These are phyloP conservation scores for Paracorniculantispora psalliotae DNA, from an alignment of 2,329 filamentous ascomycete genomes.

Conservation along the genomic window DNA sequence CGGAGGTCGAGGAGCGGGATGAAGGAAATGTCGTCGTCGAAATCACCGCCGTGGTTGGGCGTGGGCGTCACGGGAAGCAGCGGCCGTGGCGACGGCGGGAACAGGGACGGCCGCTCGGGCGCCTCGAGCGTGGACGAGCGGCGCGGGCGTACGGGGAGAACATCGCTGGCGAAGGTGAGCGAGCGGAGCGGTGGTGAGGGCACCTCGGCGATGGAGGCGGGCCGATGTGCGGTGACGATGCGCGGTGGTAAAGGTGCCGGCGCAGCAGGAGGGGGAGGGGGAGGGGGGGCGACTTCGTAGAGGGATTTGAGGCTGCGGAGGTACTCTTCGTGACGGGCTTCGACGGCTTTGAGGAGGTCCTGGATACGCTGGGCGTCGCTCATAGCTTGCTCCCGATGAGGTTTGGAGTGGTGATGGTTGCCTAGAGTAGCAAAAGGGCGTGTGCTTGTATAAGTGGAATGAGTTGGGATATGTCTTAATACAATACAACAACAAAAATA, in stretches of 20 bases:
- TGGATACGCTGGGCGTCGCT: slow-evolving; percentile 25
- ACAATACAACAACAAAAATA: background rate
- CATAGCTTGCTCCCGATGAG: background rate
- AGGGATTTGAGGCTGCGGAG: slow-evolving; percentile 26
- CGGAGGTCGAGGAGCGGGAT: slow-evolving; percentile 26
- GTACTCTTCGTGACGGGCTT: slow-evolving; percentile 31
- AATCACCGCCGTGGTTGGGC: slow-evolving; percentile 17
- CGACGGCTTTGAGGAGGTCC: slow-evolving; percentile 29
- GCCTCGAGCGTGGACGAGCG: slow-evolving; percentile 28
- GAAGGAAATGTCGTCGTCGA: slow-evolving; percentile 28
- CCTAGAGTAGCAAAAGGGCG: background rate
- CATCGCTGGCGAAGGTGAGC: slow-evolving; percentile 18
- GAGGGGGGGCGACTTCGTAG: slow-evolving; percentile 22
- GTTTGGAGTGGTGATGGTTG: background rate
- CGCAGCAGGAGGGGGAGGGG: background rate
- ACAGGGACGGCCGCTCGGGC: slow-evolving; percentile 21
- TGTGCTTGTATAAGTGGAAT: background rate
- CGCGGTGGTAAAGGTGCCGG: background rate
- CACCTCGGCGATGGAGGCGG: slow-evolving; percentile 12
- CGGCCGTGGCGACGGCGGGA: slow-evolving; percentile 19
- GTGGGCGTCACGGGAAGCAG: slow-evolving; percentile 20
- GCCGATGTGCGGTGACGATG: slow-evolving; percentile 6
- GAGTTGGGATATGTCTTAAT: background rate
- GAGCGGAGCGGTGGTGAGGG: slow-evolving; percentile 25
- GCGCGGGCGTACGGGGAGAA: slow-evolving; percentile 14